Evolutionary conservation across 1,139 yeast species (phyloP).

Genomic region (Ogataea hybrid): DNA sequence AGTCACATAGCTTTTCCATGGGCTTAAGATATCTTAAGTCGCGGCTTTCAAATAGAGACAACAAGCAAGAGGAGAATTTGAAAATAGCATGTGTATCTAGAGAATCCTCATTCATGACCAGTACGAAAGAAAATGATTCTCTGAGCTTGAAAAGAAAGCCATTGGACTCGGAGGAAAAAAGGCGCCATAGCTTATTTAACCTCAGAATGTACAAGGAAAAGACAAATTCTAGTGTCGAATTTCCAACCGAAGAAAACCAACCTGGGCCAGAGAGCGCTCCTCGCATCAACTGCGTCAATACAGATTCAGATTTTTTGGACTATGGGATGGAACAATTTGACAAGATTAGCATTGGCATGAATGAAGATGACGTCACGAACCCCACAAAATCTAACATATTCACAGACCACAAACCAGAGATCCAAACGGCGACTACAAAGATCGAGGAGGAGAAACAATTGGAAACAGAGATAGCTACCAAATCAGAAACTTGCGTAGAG

Average conservation of each 20-base stretch:
- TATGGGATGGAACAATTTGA: conserved; percentile 10
- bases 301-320: conserved; percentile 4
- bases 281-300: conserved; percentile 13
- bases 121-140: conserved; percentile 14
- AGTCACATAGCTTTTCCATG: conserved; percentile 17
- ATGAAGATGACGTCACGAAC: conserved; percentile 2
- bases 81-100: conserved; percentile 1
- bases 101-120: background rate
- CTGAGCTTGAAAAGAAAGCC: conserved; percentile 8
- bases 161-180: conserved; percentile 5
- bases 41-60: conserved; percentile 18
- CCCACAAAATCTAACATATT: background rate
- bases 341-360: conserved; percentile 6
- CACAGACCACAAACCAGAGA: background rate
- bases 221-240: background rate
- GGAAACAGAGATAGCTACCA: too few relatives aligned
- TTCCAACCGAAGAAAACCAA: background rate
- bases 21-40: conserved; percentile 21
- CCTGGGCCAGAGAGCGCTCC: conserved; percentile 8
- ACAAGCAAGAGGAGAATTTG: conserved; percentile 4
- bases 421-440: background rate
- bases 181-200: conserved; percentile 15
- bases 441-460: too few relatives aligned
- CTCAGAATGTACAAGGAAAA: conserved; percentile 12
- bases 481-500: background rate